Evolutionary conservation across 1,284 basidiomycete species (phyloP), one percentile per base, ranked within the genome.

Genomic region (Irpex sp.): DNA sequence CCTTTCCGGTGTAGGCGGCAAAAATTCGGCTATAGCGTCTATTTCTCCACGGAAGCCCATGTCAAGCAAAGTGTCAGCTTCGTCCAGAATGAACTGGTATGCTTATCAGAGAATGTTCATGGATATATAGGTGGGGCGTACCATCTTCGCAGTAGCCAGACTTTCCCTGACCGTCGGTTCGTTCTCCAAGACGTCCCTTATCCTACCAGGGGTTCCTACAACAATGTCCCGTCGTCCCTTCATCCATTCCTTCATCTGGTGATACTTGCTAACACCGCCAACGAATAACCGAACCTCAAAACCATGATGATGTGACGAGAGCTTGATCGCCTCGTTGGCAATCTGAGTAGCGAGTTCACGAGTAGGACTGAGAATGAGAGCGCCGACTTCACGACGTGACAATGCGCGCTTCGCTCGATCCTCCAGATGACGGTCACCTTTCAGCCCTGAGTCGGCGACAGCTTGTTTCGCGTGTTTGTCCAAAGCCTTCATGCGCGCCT

Each of bases 31-130:
- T 70, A 98, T 95, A 1, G 82, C 84, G 46, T 94, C 85, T 54
- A 99, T 88, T 68, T 97, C 95, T 54, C 92, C 86, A 7, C 92
- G 86, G 87, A 99, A 99, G 68, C 97, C 97, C 90, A 98, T 94
- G 68, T 98, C 95, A 50, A 99, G 82, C 11, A 98, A 83, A 0
- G 94, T 97, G 75, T 99, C 97, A 8, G 95, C 95, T 77, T 98
- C 97, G 72, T 99, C 97, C 60, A 99, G 81, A 64, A 98, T 82
- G 62, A 98, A 83, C 88, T 94, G 70, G 43, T 13, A 58, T 65
- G n/a, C 58, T 55, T 19, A 5, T n/a, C 31, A 56, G 59, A 68
- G 65, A 6, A 61, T 60, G 35, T 43, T 54, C 37, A 50, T 50
- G 21, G 37, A 8, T 43, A 2, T 9, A 36, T 43, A 13, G 13